Conservation (phyloP, 2,329 filamentous ascomycete species). For the Didymella exigua region DNA sequence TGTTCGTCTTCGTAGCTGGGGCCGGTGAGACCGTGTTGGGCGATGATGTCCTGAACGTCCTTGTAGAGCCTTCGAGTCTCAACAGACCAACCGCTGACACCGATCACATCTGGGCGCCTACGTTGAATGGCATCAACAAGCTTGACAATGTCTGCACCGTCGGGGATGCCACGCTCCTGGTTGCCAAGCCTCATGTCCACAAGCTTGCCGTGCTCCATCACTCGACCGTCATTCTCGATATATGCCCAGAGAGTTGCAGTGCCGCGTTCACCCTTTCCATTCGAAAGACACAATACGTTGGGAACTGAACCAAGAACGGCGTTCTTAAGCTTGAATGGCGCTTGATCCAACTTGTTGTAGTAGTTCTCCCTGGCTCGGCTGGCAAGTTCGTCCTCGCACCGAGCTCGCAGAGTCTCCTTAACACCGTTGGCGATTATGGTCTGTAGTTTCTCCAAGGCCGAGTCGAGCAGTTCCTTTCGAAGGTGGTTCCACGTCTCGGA, state of each 20-base stretch:
- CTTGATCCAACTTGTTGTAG: conserved; percentile 88
- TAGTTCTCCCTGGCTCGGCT: conserved; percentile 88
- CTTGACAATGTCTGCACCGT: conserved; percentile 67
- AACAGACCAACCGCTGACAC: conserved; percentile 84
- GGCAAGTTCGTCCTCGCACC: conserved; percentile 92
- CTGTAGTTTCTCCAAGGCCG: conserved; percentile 81
- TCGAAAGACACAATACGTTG: conserved; percentile 84
- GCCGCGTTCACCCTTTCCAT: conserved; percentile 77
- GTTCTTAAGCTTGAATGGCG: conserved; percentile 92
- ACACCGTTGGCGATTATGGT: conserved; percentile 86
- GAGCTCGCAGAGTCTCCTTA: conserved; percentile 90
- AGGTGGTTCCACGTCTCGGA: conserved; percentile 95
- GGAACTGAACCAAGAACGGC: conserved; percentile 88
- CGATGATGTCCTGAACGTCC: conserved; percentile 78
- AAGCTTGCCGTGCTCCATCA: conserved; percentile 88
- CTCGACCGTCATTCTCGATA: conserved; percentile 88
- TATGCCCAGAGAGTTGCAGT: conserved; percentile 91
- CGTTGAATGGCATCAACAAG: conserved; percentile 81
- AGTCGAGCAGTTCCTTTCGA: conserved; percentile 81
- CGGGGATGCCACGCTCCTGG: conserved; percentile 69
- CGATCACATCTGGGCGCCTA: conserved; percentile 86
- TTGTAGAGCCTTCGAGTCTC: conserved; percentile 84
- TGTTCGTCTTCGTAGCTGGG: conserved; percentile 82
- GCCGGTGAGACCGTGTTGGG: conserved; percentile 76
- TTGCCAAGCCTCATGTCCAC: conserved; percentile 73